Conservation (phyloP, 176 grass and related monocot genomes). For the Oryza longistaminata region DNA sequence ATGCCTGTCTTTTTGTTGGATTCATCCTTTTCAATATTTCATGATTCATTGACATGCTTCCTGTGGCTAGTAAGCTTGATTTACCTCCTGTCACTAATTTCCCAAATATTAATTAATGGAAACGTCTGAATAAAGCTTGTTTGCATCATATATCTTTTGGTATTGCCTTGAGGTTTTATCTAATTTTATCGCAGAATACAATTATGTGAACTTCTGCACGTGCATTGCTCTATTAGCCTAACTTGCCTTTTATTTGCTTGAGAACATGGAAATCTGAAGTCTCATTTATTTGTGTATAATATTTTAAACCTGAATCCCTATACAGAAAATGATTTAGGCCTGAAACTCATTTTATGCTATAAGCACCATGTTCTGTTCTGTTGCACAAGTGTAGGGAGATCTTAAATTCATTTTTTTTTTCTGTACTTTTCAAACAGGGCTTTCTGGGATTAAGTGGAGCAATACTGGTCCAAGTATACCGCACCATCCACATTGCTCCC, state of each 20-base stretch:
- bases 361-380: neutral
- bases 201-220: neutral
- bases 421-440: constrained; percentile 48
- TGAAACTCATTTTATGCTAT: neutral
- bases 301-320: neutral
- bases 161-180: neutral
- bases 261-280: neutral
- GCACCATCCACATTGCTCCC: constrained; percentile 40
- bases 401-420: constrained; percentile 1
- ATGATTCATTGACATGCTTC: neutral
- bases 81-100: neutral
- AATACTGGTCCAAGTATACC: constrained; percentile 74
- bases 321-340: neutral
- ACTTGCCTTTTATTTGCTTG: neutral
- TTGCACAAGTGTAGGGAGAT: neutral
- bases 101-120: neutral
- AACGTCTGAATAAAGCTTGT: neutral
- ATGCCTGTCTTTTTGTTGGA: neutral
- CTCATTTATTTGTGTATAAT: neutral
- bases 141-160: neutral
- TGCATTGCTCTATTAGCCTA: neutral
- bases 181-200: neutral
- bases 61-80: neutral
- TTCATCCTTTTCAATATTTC: neutral
- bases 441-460: constrained; percentile 89